Base-by-base conservation (phyloP, 2,329 filamentous ascomycete genomes). In the Exserohilum turcica region DNA sequence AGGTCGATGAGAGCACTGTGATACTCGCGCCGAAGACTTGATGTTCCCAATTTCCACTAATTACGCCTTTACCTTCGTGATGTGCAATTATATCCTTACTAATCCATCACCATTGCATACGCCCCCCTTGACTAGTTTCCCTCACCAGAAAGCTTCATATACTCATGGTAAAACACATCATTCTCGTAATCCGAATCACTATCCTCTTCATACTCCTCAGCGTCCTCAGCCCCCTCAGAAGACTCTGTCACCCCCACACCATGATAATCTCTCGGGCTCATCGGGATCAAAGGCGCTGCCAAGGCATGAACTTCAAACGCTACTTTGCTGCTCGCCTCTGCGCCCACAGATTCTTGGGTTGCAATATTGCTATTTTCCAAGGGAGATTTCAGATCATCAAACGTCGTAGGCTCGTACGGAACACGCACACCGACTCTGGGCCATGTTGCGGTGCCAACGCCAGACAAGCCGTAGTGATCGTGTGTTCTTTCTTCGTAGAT, bases 391-490 rank as follows among this genome's bases (percentile, higher is more conserved):
- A 33, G 5, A 16, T 24, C 32, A 15, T 36, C 42, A 21, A 44
- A 35, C 1, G 48, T 55, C 39, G 45, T 48, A 1, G 55, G 52
- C 8, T 52, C 43, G 27, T 58, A 58, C 2, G 55, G 47, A 1
- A 55, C 40, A 7, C 55, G 16, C 1, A 55, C 40, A 2, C 55
- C 55, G 3, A 52, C 13, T n/a, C 24, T 43, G 13, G 55, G 55
- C 51, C 55, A 58, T 21, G 2, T 24, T 24, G 21, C 21, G 21
- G 4, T 24, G 21, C 21, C 13, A 2, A 27, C 4, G 3, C 13
- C 9, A 8, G n/a, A 43, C n/a, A 46, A 19, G 5, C 48, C 55
- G 10, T 52, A 55, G 31, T 58, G 51, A 35, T 58, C 55, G 1
- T 3, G 2, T 12, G 54, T 16, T 28, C 55, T 44, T 15, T 28